These are phyloP conservation scores for Earliella scabrosa DNA, from an alignment of 1,284 basidiomycete genomes.

Conservation along the genomic window DNA sequence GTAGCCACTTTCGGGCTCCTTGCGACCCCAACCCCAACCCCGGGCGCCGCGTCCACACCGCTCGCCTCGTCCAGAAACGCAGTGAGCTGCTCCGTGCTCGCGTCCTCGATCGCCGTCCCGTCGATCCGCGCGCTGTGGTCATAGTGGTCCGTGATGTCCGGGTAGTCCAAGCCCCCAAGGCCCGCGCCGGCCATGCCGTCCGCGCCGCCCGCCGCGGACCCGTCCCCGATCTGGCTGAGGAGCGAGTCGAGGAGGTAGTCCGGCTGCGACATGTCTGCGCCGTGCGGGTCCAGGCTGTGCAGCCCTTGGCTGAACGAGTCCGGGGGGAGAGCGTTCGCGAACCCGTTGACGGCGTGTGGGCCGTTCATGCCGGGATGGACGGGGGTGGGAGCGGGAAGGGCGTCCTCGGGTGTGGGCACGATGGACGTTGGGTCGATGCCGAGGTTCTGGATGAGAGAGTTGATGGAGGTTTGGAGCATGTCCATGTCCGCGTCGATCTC, in stretches of 20 bases:
- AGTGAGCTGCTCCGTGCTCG: slow-evolving; percentile 44
- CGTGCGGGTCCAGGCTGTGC: slow-evolving; percentile 6
- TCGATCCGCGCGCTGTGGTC: slow-evolving; percentile 35
- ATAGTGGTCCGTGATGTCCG: slow-evolving; percentile 40
- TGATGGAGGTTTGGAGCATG: slow-evolving; percentile 71
- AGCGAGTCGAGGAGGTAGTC: slow-evolving; percentile 58
- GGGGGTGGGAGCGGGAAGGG: slow-evolving; percentile 1
- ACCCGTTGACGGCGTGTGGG: background rate
- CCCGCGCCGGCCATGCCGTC: slow-evolving; percentile 4
- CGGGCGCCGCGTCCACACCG: slow-evolving; percentile 18
- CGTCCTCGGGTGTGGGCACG: slow-evolving; percentile 26
- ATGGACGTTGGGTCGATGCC: slow-evolving; percentile 57
- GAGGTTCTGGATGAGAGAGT: slow-evolving; percentile 73
- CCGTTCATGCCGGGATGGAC: slow-evolving; percentile 8
- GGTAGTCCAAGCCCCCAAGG: slow-evolving; percentile 28
- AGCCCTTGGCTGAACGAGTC: slow-evolving; percentile 13
- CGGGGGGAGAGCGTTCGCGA: slow-evolving; percentile 5
- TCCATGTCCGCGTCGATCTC: slow-evolving; percentile 79
- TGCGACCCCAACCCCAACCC: slow-evolving; percentile 11
- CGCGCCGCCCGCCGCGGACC: slow-evolving; percentile 23
- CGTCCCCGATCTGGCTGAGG: slow-evolving; percentile 40
- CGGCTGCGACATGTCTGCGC: slow-evolving; percentile 18
- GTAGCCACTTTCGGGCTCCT: slow-evolving; percentile 12
- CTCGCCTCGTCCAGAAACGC: slow-evolving; percentile 49
- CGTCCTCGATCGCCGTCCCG: slow-evolving; percentile 33